A percentile compares a stretch with the other conserved stretches of the same genome.
phyloP scores from a whole-genome alignment of 129 eudicot genomes.

The Artemisia argyi region DNA sequence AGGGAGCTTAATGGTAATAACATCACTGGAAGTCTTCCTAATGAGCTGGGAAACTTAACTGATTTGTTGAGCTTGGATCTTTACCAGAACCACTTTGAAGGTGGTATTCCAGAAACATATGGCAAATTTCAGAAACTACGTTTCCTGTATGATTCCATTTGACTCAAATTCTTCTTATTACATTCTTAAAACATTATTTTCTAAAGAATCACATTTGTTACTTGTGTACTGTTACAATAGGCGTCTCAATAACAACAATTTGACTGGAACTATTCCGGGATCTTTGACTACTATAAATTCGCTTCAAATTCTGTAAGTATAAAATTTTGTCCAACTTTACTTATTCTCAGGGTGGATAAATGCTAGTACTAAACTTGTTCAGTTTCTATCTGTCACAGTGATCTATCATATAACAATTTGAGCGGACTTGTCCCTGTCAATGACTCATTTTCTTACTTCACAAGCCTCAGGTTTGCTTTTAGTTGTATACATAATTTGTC shows the following conservation, averaged over 20 bases:
- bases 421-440: slow-evolving; percentile 59
- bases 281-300: slow-evolving; percentile 49
- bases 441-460: slow-evolving; percentile 70
- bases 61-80: slow-evolving; percentile 80
- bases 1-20: slow-evolving; percentile 81
- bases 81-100: slow-evolving; percentile 50
- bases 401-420: slow-evolving; percentile 63
- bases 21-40: slow-evolving; percentile 67
- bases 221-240: slow-evolving; percentile 33
- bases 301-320: slow-evolving; percentile 67
- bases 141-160: slow-evolving; percentile 49
- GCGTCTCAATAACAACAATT: slow-evolving; percentile 67
- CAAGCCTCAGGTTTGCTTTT: slow-evolving; percentile 41
- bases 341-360: neutral
- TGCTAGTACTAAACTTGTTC: neutral
- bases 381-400: slow-evolving; percentile 42
- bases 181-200: neutral
- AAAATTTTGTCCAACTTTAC: neutral
- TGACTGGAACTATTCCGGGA: slow-evolving; percentile 53
- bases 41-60: slow-evolving; percentile 70
- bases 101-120: slow-evolving; percentile 64
- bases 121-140: slow-evolving; percentile 63
- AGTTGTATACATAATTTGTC: neutral
- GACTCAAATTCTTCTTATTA: slow-evolving; percentile 11
- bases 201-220: neutral